Conservation (phyloP, 768 basidiomycete species). For the Cyclocybe aegerita region DNA sequence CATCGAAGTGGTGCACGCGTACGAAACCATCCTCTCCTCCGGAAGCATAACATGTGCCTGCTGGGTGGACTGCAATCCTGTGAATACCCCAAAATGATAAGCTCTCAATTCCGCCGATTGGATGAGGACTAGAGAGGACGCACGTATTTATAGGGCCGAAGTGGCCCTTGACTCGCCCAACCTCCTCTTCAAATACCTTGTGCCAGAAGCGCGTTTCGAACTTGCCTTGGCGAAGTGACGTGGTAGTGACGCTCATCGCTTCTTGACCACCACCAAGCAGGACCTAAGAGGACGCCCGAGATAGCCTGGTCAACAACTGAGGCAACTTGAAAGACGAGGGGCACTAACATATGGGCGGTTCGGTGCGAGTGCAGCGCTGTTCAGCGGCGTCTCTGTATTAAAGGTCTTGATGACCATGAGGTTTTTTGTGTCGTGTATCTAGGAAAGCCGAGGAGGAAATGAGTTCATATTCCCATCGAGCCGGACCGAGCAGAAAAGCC, state of each 20-base stretch:
- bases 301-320: background rate
- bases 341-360: conserved; percentile 75
- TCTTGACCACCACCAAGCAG: conserved; percentile 97
- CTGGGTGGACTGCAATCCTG: conserved; percentile 91
- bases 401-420: conserved; percentile 92
- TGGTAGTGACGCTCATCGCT: conserved; percentile 96
- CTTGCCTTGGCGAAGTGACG: conserved; percentile 90
- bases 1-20: conserved; percentile 91
- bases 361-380: conserved; percentile 87
- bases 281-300: conserved; percentile 43
- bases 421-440: conserved; percentile 89
- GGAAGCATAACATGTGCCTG: conserved; percentile 85
- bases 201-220: conserved; percentile 99
- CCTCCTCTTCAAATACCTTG: conserved; percentile 94
- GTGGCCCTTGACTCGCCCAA: conserved; percentile 96
- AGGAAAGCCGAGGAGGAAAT: conserved; percentile 3
- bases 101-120: background rate
- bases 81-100: conserved; percentile 2
- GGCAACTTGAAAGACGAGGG: background rate
- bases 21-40: conserved; percentile 97
- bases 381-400: conserved; percentile 90
- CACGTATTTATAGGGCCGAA: conserved; percentile 97
- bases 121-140: conserved; percentile 29
- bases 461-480: background rate
- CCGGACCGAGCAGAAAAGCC: background rate